Evolutionary conservation across 768 basidiomycete genomes (phyloP), one percentile per base, ranked within the genome.

Genomic region (Tylopilus sp.): DNA sequence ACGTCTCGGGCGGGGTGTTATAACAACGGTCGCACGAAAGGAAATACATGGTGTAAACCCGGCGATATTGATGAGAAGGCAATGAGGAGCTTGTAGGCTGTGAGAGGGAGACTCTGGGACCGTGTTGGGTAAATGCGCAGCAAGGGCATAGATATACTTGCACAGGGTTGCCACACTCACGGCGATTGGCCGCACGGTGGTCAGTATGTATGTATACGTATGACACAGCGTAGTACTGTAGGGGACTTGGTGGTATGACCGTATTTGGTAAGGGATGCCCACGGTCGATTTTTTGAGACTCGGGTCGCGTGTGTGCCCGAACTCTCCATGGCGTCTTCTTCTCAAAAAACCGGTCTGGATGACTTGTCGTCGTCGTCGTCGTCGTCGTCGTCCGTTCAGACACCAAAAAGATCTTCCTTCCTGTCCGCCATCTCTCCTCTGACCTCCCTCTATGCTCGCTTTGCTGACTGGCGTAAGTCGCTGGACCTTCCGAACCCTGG

Each of bases 401-500:
- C 72, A 31, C 12, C 31, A 31, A 31, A 31, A 31, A 9, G 13
- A 50, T 69, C 76, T 49, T 62, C 78, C 4, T 76, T 51, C 43
- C 33, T 54, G 40, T 47, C 61, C 40, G 50, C 62, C 43, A 38
- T 74, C 8, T 62, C 82, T 42, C 88, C 91, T 23, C 71, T 91
- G 51, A 77, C 79, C 45, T 81, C 77, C 69, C 74, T 80, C 21
- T 88, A 86, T 69, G 76, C 80, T 61, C 82, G 85, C 51, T 84
- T 95, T 70, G 78, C 86, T 53, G 74, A 80, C 67, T 95, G 92
- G 89, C 83, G 93, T 60, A 79, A 81, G 61, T 79, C 83, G 56
- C 77, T 95, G 57, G 88, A 84, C 43, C 75, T 98, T 44, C 83
- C 91, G 36, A 88, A 91, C 71, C 95, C 95, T n/a, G 95, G 95